Evolutionary conservation across 768 basidiomycete genomes (phyloP).

Genomic region (Scleroderma citrinum): DNA sequence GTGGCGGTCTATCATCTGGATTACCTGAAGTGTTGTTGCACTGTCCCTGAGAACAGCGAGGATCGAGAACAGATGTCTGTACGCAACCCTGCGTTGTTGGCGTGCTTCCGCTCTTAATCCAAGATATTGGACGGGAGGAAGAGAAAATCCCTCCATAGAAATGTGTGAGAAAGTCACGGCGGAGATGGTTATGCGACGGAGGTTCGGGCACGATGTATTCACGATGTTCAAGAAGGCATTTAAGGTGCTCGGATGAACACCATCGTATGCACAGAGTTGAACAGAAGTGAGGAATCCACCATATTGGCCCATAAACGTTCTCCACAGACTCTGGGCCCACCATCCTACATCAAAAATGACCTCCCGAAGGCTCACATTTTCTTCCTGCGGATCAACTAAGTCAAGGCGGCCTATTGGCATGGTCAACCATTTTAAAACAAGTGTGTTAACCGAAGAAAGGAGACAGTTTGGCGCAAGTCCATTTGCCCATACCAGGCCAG

Average conservation of each 20-base stretch:
- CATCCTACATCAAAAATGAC: constrained; percentile 10
- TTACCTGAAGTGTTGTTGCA: constrained; percentile 14
- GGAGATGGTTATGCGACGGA: constrained; percentile 17
- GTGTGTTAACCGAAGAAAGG: constrained; percentile 11
- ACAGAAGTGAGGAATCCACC: constrained; percentile 15
- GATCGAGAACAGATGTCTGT: constrained; percentile 7
- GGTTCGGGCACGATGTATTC: constrained; percentile 8
- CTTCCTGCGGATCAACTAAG: background rate
- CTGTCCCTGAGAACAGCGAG: constrained; percentile 8
- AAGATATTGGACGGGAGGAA: constrained; percentile 14
- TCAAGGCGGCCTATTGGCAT: too few relatives aligned
- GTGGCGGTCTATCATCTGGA: constrained; percentile 14
- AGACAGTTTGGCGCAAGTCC: background rate
- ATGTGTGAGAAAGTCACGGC: constrained; percentile 2
- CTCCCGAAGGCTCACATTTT: constrained; percentile 10
- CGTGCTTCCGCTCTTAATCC: constrained; percentile 5
- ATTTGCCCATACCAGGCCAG: background rate
- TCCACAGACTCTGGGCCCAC: constrained; percentile 1
- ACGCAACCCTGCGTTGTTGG: constrained; percentile 4
- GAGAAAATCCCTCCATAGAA: background rate
- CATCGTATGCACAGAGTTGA: background rate
- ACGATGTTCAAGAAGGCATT: constrained; percentile 5
- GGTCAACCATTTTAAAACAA: constrained; percentile 3
- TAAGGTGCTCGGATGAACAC: background rate
- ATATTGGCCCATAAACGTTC: constrained; percentile 9